These are phyloP conservation scores for Boletus coccyginus DNA, from an alignment of 768 basidiomycete genomes.

Conservation along the genomic window DNA sequence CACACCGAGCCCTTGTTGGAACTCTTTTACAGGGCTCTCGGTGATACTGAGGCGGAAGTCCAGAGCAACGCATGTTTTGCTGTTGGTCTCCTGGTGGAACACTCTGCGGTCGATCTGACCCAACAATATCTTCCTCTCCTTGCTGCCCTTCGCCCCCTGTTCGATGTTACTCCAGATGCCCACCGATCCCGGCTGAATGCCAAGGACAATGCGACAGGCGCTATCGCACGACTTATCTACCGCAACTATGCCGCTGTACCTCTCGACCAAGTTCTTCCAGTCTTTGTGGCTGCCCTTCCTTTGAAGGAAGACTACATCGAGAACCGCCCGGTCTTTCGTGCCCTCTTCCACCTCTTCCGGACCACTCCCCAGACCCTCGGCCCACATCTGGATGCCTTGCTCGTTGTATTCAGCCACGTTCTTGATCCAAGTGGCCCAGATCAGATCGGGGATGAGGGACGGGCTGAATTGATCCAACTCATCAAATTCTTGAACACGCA, in stretches of 20 bases:
- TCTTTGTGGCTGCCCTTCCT: conserved; percentile 80
- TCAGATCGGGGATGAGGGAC: conserved; percentile 78
- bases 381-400: conserved; percentile 74
- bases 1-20: conserved; percentile 80
- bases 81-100: conserved; percentile 84
- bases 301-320: conserved; percentile 87
- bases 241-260: conserved; percentile 79
- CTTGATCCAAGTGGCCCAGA: conserved; percentile 73
- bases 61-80: conserved; percentile 97
- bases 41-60: conserved; percentile 88
- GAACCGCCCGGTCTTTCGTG: conserved; percentile 85
- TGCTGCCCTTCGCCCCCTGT: conserved; percentile 75
- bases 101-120: conserved; percentile 78
- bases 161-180: conserved; percentile 61
- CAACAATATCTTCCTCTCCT: conserved; percentile 80
- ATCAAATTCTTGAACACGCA: conserved; percentile 69
- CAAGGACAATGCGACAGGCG: conserved; percentile 95
- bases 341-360: conserved; percentile 85
- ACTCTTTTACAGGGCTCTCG: conserved; percentile 79
- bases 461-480: conserved; percentile 71
- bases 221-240: conserved; percentile 82
- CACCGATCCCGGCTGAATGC: conserved; percentile 74
- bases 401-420: conserved; percentile 77
- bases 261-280: conserved; percentile 86
- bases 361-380: conserved; percentile 67